Base-by-base conservation (phyloP, 2,329 filamentous ascomycete species). In the Didymella lethalis region DNA sequence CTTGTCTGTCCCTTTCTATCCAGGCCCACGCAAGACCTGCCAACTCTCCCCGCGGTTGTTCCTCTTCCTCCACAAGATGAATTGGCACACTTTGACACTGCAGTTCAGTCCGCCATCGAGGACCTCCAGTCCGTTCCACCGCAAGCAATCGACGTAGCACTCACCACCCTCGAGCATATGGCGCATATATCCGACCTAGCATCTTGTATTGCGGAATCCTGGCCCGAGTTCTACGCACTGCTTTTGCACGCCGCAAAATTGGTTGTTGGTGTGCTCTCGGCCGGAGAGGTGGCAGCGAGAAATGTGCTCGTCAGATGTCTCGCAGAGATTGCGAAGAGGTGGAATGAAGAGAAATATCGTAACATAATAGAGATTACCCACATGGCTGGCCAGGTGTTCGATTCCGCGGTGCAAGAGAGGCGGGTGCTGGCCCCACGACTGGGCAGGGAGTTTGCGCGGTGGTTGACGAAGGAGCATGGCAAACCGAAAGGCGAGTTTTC, bases 211-310 rank as follows among this genome's bases (percentile, higher is more conserved):
- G 63, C 68, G 2, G 54, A 61, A 3, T 60, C 51, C 18, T 49
- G 71, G 20, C 67, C 80, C 0, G 73, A 71, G 7, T 87, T 86
- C 82, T 90, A 87, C 77, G 80, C 79, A 2, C 85, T 82, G 2
- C 45, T 60, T 4, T 90, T 88, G 84, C 85, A 89, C 70, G 75
- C 90, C 1, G 86, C 84, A 74, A 88, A 88, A 66, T 87, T 88
- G 12, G 52, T 73, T 11, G 40, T 53, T 18, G 47, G 18, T 53
- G 86, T 86, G 0, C 82, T 86, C n/a, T 86, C 87, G 62, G 87
- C 84, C 69, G 61, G 63, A 55, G 83, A 83, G 0, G 84, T 87
- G 0, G 83, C 86, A 1, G 86, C 89, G 28, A 77, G 85, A 38
- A 80, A 76, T 45, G 79, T 78, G 11, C 58, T 88, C 10, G 71